Conservation (phyloP, 1,139 yeast species). For the Kazachstania sp. region DNA sequence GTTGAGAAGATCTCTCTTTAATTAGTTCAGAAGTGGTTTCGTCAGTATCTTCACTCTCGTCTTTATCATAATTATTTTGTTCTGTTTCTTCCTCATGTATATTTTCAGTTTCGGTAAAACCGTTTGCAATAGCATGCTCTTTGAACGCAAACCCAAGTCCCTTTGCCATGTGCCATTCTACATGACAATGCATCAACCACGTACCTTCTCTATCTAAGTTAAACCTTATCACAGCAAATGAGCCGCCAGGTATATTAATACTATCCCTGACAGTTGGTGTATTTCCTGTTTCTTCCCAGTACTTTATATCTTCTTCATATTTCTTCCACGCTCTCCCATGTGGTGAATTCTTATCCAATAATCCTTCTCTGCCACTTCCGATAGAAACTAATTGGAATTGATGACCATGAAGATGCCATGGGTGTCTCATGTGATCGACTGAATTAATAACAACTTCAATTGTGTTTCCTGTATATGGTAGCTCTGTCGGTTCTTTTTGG, state of each 20-base stretch:
- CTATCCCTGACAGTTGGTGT: slow-evolving; percentile 63
- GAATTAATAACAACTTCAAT: slow-evolving; percentile 69
- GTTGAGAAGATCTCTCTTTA: neutral
- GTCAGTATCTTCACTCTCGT: neutral
- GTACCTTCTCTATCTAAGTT: slow-evolving; percentile 66
- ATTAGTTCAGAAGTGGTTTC: no score
- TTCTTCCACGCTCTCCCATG: slow-evolving; percentile 26
- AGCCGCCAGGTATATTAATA: slow-evolving; percentile 49
- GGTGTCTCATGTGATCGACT: slow-evolving; percentile 76
- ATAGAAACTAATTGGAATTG: slow-evolving; percentile 63
- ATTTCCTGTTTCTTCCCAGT: slow-evolving; percentile 14
- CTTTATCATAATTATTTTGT: neutral
- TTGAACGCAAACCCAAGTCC: slow-evolving; percentile 48
- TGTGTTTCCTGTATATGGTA: slow-evolving; percentile 37
- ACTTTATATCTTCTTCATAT: slow-evolving; percentile 16
- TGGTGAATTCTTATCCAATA: slow-evolving; percentile 34
- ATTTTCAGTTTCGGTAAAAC: neutral
- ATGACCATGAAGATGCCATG: slow-evolving; percentile 92
- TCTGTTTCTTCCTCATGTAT: neutral
- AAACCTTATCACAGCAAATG: slow-evolving; percentile 51
- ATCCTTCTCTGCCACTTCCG: slow-evolving; percentile 39
- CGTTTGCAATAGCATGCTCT: neutral
- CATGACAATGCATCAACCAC: slow-evolving; percentile 78
- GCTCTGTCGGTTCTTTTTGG: slow-evolving; percentile 32
- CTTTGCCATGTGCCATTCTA: slow-evolving; percentile 71